Evolutionary conservation across 257 asterid genomes (phyloP), one percentile per base, ranked within the genome.

Genomic region (Salvia hispanica): DNA sequence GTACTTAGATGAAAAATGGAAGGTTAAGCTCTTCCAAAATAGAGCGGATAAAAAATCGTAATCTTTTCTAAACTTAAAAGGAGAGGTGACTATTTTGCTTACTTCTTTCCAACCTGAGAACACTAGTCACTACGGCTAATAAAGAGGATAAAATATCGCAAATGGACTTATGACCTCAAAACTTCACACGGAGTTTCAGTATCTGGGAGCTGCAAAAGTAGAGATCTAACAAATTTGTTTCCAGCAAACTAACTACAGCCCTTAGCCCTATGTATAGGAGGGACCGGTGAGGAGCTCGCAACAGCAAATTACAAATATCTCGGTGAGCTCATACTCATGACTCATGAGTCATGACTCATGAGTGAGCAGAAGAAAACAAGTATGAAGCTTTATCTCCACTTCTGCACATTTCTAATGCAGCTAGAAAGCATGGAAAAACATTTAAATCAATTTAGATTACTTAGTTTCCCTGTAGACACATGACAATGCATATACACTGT

Each of bases 371-470:
- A 16, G 16, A 40, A 40, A 34, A 60, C 52, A 21, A 60, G 42
- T 7, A 18, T 25, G 12, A 10, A 45, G 5, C 51, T 28, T 60
- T 16, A 31, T 31, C 40, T 11, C 15, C 31, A 58, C n/a, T 28
- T 55, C 2, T 37, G 56, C 44, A 21, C 16, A 28, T 16, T 18
- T 48, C 39, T 1, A 14, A 42, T 3, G 66, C 62, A 48, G 58
- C 63, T 18, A 39, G 12, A n/a, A 9, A 37, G 39, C n/a, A 45
- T 36, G 33, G 18, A 28, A 37, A 18, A 48, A 18, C 11, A 18
- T 51, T 34, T n/a, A 59, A 46, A 72, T 46, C 46, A 14, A 64
- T n/a, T n/a, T 6, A 64, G 47, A 58, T 21, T 39, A 25, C 28
- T 13, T 3, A 6, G 14, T 46, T 39, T 36, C 5, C 42, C 25